Evolutionary conservation across 2,329 filamentous ascomycete species (phyloP), one percentile per base, ranked within the genome.

Genomic region (Cytospora piceae): DNA sequence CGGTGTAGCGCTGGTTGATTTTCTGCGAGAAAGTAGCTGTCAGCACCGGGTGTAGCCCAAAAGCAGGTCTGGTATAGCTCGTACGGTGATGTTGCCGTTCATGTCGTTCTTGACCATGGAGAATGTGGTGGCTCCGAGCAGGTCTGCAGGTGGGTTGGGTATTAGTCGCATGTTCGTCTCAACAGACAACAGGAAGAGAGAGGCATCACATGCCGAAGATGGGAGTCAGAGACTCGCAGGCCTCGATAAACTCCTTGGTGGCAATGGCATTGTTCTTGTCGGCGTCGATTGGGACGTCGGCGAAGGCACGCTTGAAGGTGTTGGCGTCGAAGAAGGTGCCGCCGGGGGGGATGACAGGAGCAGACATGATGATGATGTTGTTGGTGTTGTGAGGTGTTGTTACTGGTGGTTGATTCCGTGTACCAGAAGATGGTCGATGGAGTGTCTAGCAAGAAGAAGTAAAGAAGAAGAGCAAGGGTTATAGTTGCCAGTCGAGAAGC

Each of bases 51-150:
- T 17, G 8, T 29, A 14, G 24, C 17, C n/a, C 8, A 20, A 32
- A 3, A n/a, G 15, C 11, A 37, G 31, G 31, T 17, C 24, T n/a
- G 51, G 22, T 53, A 22, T 22, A 37, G 42, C 14, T 39, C 76
- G 69, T 77, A 95, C 93, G 86, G 93, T 94, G 81, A 98, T 86
- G 81, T 99, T 99, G 77, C 92, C 92, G 58, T 87, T 78, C 82
- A 99, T 91, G 79, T 99, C 95, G 71, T 81, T 90, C 86, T 97
- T 97, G 76, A 98, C 94, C 31, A 92, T 91, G 63, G 84, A 87
- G 81, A 99, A 98, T 70, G 94, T 93, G 39, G 90, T 86, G 54
- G 85, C 84, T 68, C 87, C 87, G 61, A 90, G 82, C 64, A 84
- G 79, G 76, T 90, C 87, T 90, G 64, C 5, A 42, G 32, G 37